Base-by-base conservation (phyloP, 1,284 basidiomycete species). In the Trametes versicolor region DNA sequence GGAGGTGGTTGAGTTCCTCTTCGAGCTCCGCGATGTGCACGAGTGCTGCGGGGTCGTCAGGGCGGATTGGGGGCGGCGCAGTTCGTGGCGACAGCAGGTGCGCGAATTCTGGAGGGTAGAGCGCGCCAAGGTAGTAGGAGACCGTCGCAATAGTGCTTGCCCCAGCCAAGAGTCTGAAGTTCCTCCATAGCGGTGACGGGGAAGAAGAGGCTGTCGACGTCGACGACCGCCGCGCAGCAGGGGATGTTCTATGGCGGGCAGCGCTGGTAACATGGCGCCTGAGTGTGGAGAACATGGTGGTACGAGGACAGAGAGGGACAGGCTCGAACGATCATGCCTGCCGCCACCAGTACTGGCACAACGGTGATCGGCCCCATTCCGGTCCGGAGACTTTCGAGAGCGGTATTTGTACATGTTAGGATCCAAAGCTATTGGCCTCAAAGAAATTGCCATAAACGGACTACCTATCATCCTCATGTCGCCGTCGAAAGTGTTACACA, bases 1-100 rank as follows among this genome's bases (percentile, higher is more conserved):
- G 86, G 0, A 97, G 82, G 1, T 81, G 76, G 66, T 94, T 90
- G 6, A 98, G 80, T 50, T 85, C 78, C 21, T 82, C 76, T 75
- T 98, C 96, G 58, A 97, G 82, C 21, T 80, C 75, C 12, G 81
- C 81, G 6, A 83, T 85, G 72, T 93, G 86, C 2, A 83, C 82
- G 51, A 85, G 78, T 0, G 92, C 88, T 69, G 89, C 85, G 0
- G 86, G 83, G 0, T 90, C 87, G 59, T 88, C 82, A 0, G 85
- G 82, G 62, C 89, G 81, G 0, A 85, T 84, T 0, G 93, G 89
- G 0, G 91, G 85, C 0, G 93, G 92, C 0, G 92, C 88, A 5
- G 86, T 81, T 8, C 90, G 85, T 12, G 94, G 94, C 60, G 87
- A 90, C 59, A 96, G 78, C 63, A 94, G 83, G 53, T 84, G 81